phyloP scores from a whole-genome alignment of 2,329 filamentous ascomycete genomes.

The Colletotrichum salicis region DNA sequence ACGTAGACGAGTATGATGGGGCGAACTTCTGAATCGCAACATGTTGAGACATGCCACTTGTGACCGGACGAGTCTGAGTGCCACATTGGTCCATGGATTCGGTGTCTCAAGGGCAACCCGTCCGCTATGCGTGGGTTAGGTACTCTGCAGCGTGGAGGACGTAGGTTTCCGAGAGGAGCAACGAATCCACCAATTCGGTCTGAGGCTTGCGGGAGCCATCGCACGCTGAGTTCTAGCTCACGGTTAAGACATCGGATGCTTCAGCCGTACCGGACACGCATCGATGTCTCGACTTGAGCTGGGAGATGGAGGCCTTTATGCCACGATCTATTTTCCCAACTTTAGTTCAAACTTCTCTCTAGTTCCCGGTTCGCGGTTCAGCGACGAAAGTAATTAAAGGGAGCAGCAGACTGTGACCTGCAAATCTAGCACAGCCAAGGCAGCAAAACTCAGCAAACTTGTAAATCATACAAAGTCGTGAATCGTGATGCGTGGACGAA shows the following conservation, averaged over 20 bases:
- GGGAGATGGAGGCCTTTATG: neutral
- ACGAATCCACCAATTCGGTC: neutral
- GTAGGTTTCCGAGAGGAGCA: neutral
- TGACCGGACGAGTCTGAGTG: slow-evolving; percentile 13
- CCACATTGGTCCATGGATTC: slow-evolving; percentile 1
- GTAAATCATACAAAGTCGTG: slow-evolving; percentile 1
- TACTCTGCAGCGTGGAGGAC: neutral
- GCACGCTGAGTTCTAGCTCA: neutral
- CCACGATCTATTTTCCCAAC: slow-evolving; percentile 16
- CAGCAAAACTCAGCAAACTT: slow-evolving; percentile 15
- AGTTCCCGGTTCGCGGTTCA: neutral
- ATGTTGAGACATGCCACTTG: slow-evolving; percentile 17
- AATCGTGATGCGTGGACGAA: slow-evolving; percentile 5
- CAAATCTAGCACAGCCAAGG: slow-evolving; percentile 12
- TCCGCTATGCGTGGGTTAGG: slow-evolving; percentile 3
- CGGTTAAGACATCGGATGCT: neutral
- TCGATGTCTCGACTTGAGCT: neutral
- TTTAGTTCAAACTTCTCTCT: neutral
- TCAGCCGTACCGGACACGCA: neutral
- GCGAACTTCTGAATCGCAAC: slow-evolving; percentile 12
- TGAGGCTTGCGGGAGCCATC: neutral
- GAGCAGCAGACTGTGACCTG: neutral
- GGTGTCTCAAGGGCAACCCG: slow-evolving; percentile 11
- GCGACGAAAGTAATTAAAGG: neutral
- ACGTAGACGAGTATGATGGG: neutral